Conservation (phyloP, 208 protist genomes). For the Vickermania spadyakhi region DNA sequence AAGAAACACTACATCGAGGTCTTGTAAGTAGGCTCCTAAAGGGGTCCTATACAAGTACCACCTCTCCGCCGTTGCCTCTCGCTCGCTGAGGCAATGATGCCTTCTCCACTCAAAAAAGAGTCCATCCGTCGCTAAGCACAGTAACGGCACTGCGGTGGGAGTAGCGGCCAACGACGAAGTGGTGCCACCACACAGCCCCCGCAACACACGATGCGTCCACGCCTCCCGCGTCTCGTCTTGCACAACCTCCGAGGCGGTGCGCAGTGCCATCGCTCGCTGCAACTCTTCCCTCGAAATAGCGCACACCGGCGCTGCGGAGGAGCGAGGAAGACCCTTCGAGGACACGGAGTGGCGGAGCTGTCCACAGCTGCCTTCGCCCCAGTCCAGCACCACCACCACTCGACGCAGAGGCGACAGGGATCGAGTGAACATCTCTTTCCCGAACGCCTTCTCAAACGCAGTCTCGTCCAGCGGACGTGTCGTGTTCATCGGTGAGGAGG, state of each 20-base stretch:
- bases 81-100: too few species aligned
- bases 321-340: too few species aligned
- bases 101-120: too few species aligned
- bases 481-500: neutral
- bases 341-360: constrained; percentile 28
- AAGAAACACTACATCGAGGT: constrained; percentile 72
- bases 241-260: too few species aligned
- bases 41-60: too few species aligned
- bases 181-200: too few species aligned
- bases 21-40: constrained; percentile 22
- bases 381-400: constrained; percentile 65
- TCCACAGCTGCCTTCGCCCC: constrained; percentile 70
- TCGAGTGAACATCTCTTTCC: constrained; percentile 2
- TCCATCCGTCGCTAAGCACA: too few species aligned
- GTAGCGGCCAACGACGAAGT: too few species aligned
- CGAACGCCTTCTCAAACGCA: neutral
- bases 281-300: neutral
- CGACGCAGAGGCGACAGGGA: constrained; percentile 8
- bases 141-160: too few species aligned
- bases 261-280: neutral
- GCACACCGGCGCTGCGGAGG: neutral
- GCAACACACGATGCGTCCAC: too few species aligned
- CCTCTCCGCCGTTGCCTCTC: neutral
- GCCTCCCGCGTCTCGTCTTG: too few species aligned
- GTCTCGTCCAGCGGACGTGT: neutral